Conservation (phyloP, 352 stramenopile genomes). For the Globisporangium radiosum region DNA sequence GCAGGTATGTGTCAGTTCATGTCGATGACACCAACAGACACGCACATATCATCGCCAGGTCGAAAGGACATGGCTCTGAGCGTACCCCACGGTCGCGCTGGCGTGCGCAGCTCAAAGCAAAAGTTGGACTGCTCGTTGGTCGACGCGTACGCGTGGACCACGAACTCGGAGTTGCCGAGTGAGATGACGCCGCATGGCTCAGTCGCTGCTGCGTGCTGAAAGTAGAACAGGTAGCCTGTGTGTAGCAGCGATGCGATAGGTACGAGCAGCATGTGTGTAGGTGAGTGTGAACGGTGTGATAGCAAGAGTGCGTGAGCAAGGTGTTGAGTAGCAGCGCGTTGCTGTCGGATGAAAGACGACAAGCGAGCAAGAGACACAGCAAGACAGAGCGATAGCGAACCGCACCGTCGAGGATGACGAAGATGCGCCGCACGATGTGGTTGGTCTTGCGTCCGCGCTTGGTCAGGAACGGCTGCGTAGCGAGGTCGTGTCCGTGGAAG, state of each 20-base stretch:
- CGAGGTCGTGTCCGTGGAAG: slow-evolving; percentile 62
- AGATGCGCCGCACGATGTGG: slow-evolving; percentile 65
- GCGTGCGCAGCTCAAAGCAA: slow-evolving; percentile 65
- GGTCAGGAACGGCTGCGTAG: slow-evolving; percentile 58
- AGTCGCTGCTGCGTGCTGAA: slow-evolving; percentile 36
- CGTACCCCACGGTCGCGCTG: slow-evolving; percentile 51
- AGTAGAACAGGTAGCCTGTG: slow-evolving; percentile 78
- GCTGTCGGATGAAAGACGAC: not conserved
- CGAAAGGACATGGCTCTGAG: not conserved
- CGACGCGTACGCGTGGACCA: slow-evolving; percentile 67
- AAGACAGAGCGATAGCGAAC: not conserved
- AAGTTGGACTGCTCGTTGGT: slow-evolving; percentile 57
- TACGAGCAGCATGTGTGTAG: not conserved
- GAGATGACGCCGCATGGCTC: slow-evolving; percentile 59
- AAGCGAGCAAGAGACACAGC: not conserved
- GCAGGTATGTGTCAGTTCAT: not conserved
- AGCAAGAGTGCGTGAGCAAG: too few relatives aligned
- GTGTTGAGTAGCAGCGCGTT: too few relatives aligned
- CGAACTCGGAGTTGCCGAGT: slow-evolving; percentile 58
- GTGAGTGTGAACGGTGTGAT: not conserved
- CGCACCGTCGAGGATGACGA: slow-evolving; percentile 67
- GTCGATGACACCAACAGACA: too few relatives aligned
- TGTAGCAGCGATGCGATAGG: not conserved
- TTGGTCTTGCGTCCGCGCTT: slow-evolving; percentile 64
- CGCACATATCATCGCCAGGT: too few relatives aligned